A percentile compares a stretch with the other conserved stretches of the same genome.
phyloP scores from a whole-genome alignment of 257 asterid species.

The Nicotiana tomentosiformis region DNA sequence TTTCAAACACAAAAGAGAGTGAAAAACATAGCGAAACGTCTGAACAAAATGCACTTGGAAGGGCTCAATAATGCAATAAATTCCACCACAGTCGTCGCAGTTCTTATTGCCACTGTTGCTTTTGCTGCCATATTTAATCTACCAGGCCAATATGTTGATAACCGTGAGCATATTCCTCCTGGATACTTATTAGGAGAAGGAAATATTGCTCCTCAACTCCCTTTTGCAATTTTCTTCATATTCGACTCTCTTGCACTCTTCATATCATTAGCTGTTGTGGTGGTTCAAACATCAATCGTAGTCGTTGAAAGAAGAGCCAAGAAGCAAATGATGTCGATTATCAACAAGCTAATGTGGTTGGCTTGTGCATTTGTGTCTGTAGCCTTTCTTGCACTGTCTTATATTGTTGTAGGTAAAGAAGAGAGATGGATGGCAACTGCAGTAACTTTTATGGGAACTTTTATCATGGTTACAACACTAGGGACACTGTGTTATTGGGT shows the following conservation, averaged over 20 bases:
- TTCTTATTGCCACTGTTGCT: constrained; percentile 74
- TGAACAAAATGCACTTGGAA: constrained; percentile 67
- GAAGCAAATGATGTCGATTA: constrained; percentile 58
- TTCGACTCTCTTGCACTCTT: constrained; percentile 70
- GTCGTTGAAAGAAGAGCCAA: constrained; percentile 64
- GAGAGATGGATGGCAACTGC: constrained; percentile 57
- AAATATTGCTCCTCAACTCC: constrained; percentile 40
- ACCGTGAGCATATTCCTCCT: constrained; percentile 14
- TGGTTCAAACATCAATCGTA: constrained; percentile 69
- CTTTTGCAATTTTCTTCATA: constrained; percentile 48
- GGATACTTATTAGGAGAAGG: constrained; percentile 57
- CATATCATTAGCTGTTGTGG: constrained; percentile 77
- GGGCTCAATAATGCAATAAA: constrained; percentile 78
- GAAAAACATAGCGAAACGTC: constrained; percentile 52
- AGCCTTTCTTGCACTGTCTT: constrained; percentile 58
- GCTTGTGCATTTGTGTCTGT: constrained; percentile 58
- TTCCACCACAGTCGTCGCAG: constrained; percentile 71
- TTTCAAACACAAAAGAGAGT: constrained; percentile 50
- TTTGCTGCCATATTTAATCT: constrained; percentile 71
- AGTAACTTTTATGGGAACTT: constrained; percentile 49
- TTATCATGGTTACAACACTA: constrained; percentile 59
- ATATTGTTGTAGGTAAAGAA: constrained; percentile 49
- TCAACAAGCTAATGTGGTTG: constrained; percentile 83
- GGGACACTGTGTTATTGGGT: constrained; percentile 73
- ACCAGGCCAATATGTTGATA: constrained; percentile 58